Evolutionary conservation across 352 stramenopile species (phyloP).

Genomic region (Phytophthora citricola): DNA sequence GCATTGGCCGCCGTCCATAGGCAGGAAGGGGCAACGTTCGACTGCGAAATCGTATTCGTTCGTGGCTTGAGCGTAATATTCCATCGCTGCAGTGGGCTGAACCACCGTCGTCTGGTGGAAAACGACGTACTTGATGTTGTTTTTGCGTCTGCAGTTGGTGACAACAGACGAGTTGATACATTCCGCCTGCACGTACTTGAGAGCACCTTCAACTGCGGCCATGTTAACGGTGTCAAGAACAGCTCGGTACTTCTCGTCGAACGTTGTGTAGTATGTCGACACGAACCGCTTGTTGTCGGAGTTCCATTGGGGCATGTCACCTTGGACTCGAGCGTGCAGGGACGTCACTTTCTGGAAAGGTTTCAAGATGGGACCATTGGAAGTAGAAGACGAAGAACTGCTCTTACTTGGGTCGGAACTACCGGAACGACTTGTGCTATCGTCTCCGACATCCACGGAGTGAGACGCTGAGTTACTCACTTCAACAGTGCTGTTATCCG

Average conservation of each 20-base stretch:
- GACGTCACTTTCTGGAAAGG: slow-evolving; percentile 49
- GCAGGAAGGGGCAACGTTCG: slow-evolving; percentile 59
- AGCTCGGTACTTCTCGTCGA: slow-evolving; percentile 50
- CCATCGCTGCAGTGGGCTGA: slow-evolving; percentile 50
- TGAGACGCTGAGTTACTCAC: not conserved
- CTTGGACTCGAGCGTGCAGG: slow-evolving; percentile 63
- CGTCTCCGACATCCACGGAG: not conserved
- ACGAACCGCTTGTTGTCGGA: slow-evolving; percentile 40
- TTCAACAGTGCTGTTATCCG: no score
- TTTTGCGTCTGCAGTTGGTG: slow-evolving; percentile 58
- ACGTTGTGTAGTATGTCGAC: slow-evolving; percentile 45
- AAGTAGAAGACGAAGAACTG: no score
- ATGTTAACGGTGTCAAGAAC: slow-evolving; percentile 64
- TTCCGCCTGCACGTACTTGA: slow-evolving; percentile 72
- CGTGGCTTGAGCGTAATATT: slow-evolving; percentile 45
- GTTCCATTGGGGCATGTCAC: slow-evolving; percentile 51
- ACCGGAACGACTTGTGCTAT: not conserved
- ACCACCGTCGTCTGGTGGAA: slow-evolving; percentile 71
- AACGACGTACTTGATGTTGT: slow-evolving; percentile 62
- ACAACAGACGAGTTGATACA: slow-evolving; percentile 58
- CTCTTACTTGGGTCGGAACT: no score
- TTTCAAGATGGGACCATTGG: not conserved
- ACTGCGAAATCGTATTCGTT: slow-evolving; percentile 39
- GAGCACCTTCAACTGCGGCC: slow-evolving; percentile 56
- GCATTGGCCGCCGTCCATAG: slow-evolving; percentile 71